Base-by-base conservation (phyloP, 1,284 basidiomycete genomes). In the Sanghuangporus sanghuang region DNA sequence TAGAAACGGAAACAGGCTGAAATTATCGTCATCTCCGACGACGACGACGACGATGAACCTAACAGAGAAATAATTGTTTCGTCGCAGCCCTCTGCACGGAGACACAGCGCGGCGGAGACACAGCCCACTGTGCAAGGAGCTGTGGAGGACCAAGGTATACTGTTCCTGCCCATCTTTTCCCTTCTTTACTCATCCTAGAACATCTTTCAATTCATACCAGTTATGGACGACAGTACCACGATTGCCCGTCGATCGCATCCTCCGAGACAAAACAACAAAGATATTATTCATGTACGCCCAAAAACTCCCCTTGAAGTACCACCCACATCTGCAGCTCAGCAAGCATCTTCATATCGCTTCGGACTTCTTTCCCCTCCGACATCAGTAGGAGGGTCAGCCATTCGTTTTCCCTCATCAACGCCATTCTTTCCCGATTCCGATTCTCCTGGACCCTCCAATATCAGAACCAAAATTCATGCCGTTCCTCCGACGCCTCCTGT, bases 11-110 rank as follows among this genome's bases (percentile, higher is more conserved):
- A 54, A 18, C 44, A 59, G 44, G 16, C n/a, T 12, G 57, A 59
- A 32, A 27, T 59, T 16, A 59, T 59, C 40, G 35, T 38, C 49
- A 60, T 60, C n/a, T 60, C 58, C 3, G 48, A 50, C 18, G 58
- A 60, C 3, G 48, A 50, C 18, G 58, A 60, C 49, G 58, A 52
- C 8, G 57, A 50, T 6, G 16, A 32, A 16, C 32, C 50, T 36
- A 32, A 23, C 5, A 16, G 14, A 48, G 53, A 54, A 23, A 54
- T 54, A 35, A 36, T 54, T 35, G 32, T 54, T 54, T 54, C 53
- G 4, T 36, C 6, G 16, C 53, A n/a, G 16, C 53, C 53, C 18
- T 18, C 12, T n/a, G 16, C 53, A 36, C 27, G 53, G 6, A 11
- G 5, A n/a, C 53, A 6, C 16, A 35, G 52, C 11, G 14, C 6